Evolutionary conservation across 441 rosid species (phyloP).

Genomic region (Adansonia rubrostipa): DNA sequence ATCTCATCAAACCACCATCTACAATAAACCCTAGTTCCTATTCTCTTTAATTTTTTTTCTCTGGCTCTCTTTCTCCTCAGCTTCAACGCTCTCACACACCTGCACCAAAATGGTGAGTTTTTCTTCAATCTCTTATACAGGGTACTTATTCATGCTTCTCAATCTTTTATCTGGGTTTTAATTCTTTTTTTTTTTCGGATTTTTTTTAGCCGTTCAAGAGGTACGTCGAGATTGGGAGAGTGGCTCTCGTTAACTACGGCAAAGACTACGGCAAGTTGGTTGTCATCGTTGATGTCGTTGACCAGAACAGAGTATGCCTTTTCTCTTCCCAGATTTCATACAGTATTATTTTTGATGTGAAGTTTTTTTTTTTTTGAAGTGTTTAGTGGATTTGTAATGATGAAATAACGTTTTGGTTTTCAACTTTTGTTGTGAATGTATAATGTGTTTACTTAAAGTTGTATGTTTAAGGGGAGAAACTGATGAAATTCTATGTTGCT

Average conservation of each 20-base stretch:
- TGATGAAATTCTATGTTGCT: background rate
- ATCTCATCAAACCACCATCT: background rate
- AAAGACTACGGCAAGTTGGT: conserved; percentile 88
- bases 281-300: conserved; percentile 89
- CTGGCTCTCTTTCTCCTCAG: conserved; percentile 15
- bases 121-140: background rate
- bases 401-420: background rate
- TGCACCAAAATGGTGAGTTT: conserved; percentile 42
- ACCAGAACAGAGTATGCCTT: conserved; percentile 76
- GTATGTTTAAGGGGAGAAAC: background rate
- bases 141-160: background rate
- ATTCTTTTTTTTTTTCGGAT: background rate
- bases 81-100: conserved; percentile 12
- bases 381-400: background rate
- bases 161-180: background rate
- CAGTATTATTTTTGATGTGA: background rate
- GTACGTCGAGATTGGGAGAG: conserved; percentile 95
- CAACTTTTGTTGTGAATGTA: background rate
- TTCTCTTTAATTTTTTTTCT: background rate
- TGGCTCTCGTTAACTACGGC: conserved; percentile 94
- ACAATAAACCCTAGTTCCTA: conserved; percentile 29
- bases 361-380: background rate
- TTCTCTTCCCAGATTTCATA: background rate
- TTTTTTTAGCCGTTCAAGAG: conserved; percentile 57
- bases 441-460: background rate